Conservation (phyloP, 2,329 filamentous ascomycete genomes). For the Alternaria sp. region DNA sequence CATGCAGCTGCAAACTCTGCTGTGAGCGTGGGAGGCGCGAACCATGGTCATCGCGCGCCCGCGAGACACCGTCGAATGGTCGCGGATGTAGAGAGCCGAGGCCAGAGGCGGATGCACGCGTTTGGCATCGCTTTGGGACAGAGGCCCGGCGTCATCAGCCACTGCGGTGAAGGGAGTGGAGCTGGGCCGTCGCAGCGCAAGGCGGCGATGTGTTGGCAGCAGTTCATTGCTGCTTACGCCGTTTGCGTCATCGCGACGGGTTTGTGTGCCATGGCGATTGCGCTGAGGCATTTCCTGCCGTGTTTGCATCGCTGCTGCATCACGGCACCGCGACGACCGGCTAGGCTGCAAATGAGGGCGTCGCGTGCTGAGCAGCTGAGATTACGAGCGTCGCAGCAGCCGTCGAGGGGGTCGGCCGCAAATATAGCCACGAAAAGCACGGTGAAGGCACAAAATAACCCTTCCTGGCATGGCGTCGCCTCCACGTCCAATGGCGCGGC, state of each 20-base stretch:
- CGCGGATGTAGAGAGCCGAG: slow-evolving; percentile 11
- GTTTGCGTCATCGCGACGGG: slow-evolving; percentile 28
- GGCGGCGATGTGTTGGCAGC: slow-evolving; percentile 18
- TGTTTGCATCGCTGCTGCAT: slow-evolving; percentile 17
- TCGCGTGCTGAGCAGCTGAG: slow-evolving; percentile 24
- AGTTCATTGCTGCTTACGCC: slow-evolving; percentile 19
- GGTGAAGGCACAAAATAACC: slow-evolving; percentile 21
- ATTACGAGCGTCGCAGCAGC: slow-evolving; percentile 22
- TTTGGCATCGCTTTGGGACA: slow-evolving; percentile 15
- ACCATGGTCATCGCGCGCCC: neutral
- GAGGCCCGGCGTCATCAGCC: slow-evolving; percentile 14
- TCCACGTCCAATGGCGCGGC: slow-evolving; percentile 17
- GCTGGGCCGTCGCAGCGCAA: neutral
- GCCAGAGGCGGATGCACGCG: slow-evolving; percentile 14
- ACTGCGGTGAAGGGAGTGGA: slow-evolving; percentile 6
- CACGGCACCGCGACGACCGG: slow-evolving; percentile 10
- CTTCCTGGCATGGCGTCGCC: slow-evolving; percentile 5
- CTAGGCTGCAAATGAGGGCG: slow-evolving; percentile 26
- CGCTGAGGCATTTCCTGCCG: slow-evolving; percentile 22
- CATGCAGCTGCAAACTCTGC: slow-evolving; percentile 16
- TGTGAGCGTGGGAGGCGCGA: slow-evolving; percentile 14
- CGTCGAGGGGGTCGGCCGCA: slow-evolving; percentile 29
- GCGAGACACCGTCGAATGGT: neutral
- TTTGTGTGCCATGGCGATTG: slow-evolving; percentile 1
- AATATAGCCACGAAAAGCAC: slow-evolving; percentile 23